Percentiles rank a stretch among this genome's conserved stretches.
Evolutionary conservation across 257 asterid genomes (phyloP).

Genomic region (Rubia yunnanensis): DNA sequence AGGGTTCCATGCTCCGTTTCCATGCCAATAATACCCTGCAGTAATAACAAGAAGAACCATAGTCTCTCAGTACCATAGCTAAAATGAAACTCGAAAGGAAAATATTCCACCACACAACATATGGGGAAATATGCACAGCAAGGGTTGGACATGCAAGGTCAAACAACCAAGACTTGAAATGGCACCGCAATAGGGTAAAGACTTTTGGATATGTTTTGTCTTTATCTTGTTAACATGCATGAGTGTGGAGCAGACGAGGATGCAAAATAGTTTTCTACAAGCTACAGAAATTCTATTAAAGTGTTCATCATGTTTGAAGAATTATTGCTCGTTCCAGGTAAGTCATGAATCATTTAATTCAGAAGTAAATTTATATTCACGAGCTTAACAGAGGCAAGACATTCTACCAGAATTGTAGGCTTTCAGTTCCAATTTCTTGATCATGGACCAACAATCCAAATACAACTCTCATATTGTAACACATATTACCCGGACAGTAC

Average conservation of each 20-base stretch:
- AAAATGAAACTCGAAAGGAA: not conserved
- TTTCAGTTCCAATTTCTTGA: not conserved
- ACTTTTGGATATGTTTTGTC: not conserved
- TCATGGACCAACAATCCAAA: not conserved
- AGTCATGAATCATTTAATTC: too few relatives aligned
- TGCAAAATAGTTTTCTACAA: not conserved
- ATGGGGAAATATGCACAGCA: not conserved
- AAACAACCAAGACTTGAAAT: not conserved
- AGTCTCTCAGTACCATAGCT: not conserved
- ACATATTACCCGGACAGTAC: not conserved
- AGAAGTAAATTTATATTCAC: not conserved
- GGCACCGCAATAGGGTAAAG: not conserved
- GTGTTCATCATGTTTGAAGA: not conserved
- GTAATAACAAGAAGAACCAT: slow-evolving; percentile 9
- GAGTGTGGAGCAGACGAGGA: not conserved
- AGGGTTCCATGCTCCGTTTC: slow-evolving; percentile 79
- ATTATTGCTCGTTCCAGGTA: not conserved
- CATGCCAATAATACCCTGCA: slow-evolving; percentile 77
- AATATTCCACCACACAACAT: not conserved
- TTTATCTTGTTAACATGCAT: not conserved
- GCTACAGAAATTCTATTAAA: not conserved
- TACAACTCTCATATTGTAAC: not conserved
- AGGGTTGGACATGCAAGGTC: not conserved
- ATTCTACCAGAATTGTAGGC: not conserved
- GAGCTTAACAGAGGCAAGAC: not conserved